These are phyloP conservation scores for Lagerstroemia speciosa DNA, from an alignment of 345 rosid genomes.

Conservation along the genomic window DNA sequence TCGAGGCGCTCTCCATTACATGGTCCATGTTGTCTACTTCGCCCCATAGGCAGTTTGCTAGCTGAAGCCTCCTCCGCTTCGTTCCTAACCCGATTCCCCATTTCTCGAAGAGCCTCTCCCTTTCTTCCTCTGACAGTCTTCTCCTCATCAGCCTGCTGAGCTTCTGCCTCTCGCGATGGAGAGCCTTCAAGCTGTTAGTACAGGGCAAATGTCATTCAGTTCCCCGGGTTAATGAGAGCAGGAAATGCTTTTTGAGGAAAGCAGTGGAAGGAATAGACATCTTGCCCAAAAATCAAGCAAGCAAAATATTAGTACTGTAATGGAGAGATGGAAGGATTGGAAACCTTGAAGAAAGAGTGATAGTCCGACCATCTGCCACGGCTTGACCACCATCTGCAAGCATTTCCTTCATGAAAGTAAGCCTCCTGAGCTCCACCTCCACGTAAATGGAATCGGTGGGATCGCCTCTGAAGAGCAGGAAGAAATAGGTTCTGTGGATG, in stretches of 20 bases:
- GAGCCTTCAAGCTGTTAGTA: slow-evolving; percentile 51
- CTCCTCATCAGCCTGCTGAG: slow-evolving; percentile 79
- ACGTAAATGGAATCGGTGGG: slow-evolving; percentile 83
- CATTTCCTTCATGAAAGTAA: slow-evolving; percentile 72
- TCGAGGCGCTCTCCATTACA: slow-evolving; percentile 55
- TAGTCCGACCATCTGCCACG: slow-evolving; percentile 43
- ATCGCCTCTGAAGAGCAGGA: slow-evolving; percentile 87
- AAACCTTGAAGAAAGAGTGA: slow-evolving; percentile 70
- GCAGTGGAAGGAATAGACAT: no score
- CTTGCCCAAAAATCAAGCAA: no score
- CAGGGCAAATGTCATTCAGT: slow-evolving; percentile 3
- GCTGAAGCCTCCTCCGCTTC: slow-evolving; percentile 65
- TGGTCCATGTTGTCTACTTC: slow-evolving; percentile 54
- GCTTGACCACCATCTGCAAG: slow-evolving; percentile 56
- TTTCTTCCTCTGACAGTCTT: slow-evolving; percentile 58
- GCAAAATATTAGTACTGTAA: no score
- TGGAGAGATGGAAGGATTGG: no score
- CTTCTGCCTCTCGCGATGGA: slow-evolving; percentile 58
- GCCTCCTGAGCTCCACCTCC: slow-evolving; percentile 87
- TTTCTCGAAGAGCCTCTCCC: slow-evolving; percentile 54
- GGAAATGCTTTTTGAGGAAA: no score
- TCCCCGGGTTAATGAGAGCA: background rate
- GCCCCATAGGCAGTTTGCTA: slow-evolving; percentile 65
- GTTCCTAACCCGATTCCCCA: slow-evolving; percentile 70
- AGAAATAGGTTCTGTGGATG: slow-evolving; percentile 90